Conservation (phyloP, 306 rosid genomes). For the Prunus salicina region DNA sequence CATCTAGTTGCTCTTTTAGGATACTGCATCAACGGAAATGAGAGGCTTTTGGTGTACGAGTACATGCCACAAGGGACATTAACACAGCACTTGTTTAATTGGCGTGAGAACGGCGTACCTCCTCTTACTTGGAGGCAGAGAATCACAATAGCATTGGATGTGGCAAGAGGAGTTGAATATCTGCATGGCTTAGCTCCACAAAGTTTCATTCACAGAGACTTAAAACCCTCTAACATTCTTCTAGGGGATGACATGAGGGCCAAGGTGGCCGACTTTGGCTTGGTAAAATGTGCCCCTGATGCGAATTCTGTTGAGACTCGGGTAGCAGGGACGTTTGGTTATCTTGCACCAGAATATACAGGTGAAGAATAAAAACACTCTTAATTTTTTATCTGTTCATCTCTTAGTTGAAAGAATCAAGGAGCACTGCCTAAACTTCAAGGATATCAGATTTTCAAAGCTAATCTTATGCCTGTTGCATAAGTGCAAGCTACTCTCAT, state of each 20-base stretch:
- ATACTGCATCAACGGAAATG: conserved; percentile 75
- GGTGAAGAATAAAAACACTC: conserved; percentile 44
- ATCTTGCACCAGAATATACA: conserved; percentile 94
- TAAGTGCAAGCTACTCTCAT: background rate
- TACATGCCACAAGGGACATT: conserved; percentile 88
- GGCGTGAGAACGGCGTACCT: conserved; percentile 47
- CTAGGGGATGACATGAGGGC: conserved; percentile 88
- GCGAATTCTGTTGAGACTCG: conserved; percentile 86
- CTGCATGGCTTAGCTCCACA: conserved; percentile 85
- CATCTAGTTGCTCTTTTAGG: conserved; percentile 89
- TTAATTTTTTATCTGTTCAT: conserved; percentile 2
- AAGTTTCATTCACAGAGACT: conserved; percentile 86
- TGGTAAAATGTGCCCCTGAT: conserved; percentile 75
- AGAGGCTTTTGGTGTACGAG: conserved; percentile 84
- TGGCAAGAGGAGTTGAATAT: conserved; percentile 86
- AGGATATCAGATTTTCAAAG: background rate
- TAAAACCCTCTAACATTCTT: conserved; percentile 89
- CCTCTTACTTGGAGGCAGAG: conserved; percentile 88
- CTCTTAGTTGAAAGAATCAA: background rate
- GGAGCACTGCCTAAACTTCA: background rate
- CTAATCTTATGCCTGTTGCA: background rate
- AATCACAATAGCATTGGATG: conserved; percentile 78
- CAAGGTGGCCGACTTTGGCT: conserved; percentile 90
- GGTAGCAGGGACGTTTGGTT: conserved; percentile 93
- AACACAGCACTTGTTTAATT: conserved; percentile 74